These are phyloP conservation scores for Pseudotsuga menziesii DNA, from an alignment of 75 land plant species.

Conservation along the genomic window DNA sequence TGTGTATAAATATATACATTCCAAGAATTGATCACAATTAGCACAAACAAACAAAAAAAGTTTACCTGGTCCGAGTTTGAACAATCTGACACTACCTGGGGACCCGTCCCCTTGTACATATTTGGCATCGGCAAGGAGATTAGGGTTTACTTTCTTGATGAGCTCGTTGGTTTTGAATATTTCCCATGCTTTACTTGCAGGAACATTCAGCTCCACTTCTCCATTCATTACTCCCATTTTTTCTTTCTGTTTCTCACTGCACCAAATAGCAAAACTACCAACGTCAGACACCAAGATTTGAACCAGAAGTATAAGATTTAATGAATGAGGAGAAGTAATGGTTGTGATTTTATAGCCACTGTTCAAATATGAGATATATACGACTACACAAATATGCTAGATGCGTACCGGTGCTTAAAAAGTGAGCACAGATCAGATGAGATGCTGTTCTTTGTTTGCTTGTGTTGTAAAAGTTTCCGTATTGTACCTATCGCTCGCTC, in stretches of 20 bases:
- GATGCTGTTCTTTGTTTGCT: too few relatives aligned
- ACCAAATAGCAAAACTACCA: too few relatives aligned
- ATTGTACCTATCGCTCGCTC: too few relatives aligned
- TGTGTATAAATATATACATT: background rate
- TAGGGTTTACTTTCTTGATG: conserved; percentile 27
- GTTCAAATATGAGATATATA: too few relatives aligned
- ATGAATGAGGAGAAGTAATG: too few relatives aligned
- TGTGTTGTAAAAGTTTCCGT: too few relatives aligned
- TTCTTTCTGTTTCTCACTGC: background rate
- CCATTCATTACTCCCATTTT: conserved; percentile 30
- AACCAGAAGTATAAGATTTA: too few relatives aligned
- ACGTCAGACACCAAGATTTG: too few relatives aligned
- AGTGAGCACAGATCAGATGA: too few relatives aligned
- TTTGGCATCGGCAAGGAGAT: conserved; percentile 25
- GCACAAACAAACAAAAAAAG: background rate
- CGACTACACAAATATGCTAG: too few relatives aligned
- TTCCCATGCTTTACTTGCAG: conserved; percentile 39
- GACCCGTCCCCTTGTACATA: conserved; percentile 39
- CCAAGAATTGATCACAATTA: background rate
- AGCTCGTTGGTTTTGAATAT: conserved; percentile 34
- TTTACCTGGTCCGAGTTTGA: conserved; percentile 4
- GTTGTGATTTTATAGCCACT: too few relatives aligned
- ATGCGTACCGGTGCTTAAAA: too few relatives aligned
- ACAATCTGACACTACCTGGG: conserved; percentile 33
- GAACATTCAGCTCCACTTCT: conserved; percentile 29